Evolutionary conservation across 2,329 filamentous ascomycete species (phyloP), one percentile per base, ranked within the genome.

Genomic region (Aspergillus glaucus): DNA sequence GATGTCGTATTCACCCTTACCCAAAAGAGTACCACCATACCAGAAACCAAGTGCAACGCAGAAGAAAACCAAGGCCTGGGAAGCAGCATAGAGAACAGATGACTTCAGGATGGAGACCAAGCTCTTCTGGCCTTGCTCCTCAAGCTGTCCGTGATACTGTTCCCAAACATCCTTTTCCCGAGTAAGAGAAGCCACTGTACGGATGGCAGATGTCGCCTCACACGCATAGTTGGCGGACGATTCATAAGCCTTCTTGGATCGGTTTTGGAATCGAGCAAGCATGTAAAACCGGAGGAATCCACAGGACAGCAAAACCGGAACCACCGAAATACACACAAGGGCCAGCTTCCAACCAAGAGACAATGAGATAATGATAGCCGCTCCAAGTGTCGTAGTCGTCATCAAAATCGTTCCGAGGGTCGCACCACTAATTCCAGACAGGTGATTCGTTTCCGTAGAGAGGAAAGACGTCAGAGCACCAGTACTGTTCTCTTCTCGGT

Each of bases 181-280:
- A 0, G 91, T 95, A 41, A 98, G 78, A 7, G 89, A 88, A 3
- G 91, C 92, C 8, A 97, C 91, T 2, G 93, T 97, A 45, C 92
- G 86, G 57, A 97, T 96, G 6, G 91, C 87, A 2, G 88, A 91
- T 28, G 94, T 95, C 40, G 91, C 91, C 69, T 98, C 93, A 43
- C 91, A 93, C 9, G 93, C 93, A 63, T 87, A 95, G 48, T 85
- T 86, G 6, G 92, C 92, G 50, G 88, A 92, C 49, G 79, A 74
- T 62, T 88, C 79, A 64, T 97, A 91, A 3, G 88, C 85, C 55
- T 77, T 76, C 74, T 93, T 94, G 1, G 89, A 85, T 21, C 87
- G 85, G 34, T 78, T 78, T 71, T 88, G 87, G 74, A 89, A 95
- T 55, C 82, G 79, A 1, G 88, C 84, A 19, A 94, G 78, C 71